These are phyloP conservation scores for Aspergillus carbonarius DNA, from an alignment of 2,329 filamentous ascomycete genomes.

Conservation along the genomic window DNA sequence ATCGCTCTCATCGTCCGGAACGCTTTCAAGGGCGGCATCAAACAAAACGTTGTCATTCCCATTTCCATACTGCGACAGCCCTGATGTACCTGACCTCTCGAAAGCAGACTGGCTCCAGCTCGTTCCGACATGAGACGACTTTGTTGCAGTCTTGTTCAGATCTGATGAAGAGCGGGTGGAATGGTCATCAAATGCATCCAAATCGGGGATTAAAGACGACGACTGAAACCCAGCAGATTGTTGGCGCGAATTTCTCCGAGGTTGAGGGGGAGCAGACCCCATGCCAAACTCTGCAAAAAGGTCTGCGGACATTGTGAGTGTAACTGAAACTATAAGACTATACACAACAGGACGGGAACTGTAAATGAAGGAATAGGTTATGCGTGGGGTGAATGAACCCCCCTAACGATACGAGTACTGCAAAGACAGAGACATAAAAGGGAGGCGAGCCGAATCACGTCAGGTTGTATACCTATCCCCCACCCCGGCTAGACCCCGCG, in stretches of 20 bases:
- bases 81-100: constrained; percentile 12
- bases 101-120: constrained; percentile 10
- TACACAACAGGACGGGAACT: not conserved
- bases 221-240: constrained; percentile 12
- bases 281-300: constrained; percentile 53
- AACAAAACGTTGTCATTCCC: constrained; percentile 61
- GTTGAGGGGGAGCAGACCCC: constrained; percentile 19
- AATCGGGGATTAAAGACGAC: constrained; percentile 24
- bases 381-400: not conserved
- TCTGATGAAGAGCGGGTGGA: constrained; percentile 11
- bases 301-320: constrained; percentile 53
- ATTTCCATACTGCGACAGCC: constrained; percentile 25
- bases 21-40: constrained; percentile 51
- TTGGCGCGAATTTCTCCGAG: constrained; percentile 11
- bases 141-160: not conserved
- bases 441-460: not conserved
- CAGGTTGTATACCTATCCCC: not conserved
- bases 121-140: not conserved
- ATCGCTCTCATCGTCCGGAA: constrained; percentile 34
- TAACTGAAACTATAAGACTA: not conserved
- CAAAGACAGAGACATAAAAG: not conserved
- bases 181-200: constrained; percentile 23
- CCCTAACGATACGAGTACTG: not conserved
- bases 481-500: not conserved
- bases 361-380: not conserved